These are phyloP conservation scores for Theileria luwenshuni DNA, from an alignment of 169 alveolate genomes.

Conservation along the genomic window DNA sequence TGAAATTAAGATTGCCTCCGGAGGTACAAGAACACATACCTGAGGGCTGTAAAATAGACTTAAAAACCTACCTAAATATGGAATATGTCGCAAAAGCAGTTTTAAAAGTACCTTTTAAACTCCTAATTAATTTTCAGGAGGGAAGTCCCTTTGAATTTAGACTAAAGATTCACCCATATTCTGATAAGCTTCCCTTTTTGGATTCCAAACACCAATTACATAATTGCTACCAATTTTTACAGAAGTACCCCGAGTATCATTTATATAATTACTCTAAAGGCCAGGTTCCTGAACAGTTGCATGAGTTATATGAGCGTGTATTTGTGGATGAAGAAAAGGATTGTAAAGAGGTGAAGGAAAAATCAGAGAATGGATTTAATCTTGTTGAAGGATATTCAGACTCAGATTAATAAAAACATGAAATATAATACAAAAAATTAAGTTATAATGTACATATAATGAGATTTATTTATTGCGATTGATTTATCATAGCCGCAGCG, in stretches of 20 bases:
- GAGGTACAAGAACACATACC: conserved; percentile 25
- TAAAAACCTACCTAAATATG: conserved; percentile 33
- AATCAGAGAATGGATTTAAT: not conserved
- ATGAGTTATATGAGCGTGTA: conserved; percentile 1
- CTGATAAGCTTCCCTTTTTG: conserved; percentile 41
- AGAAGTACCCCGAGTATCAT: conserved; percentile 14
- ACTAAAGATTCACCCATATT: conserved; percentile 39
- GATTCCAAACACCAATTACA: conserved; percentile 38
- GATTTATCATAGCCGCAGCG: conserved; percentile 80
- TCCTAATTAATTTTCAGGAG: conserved; percentile 16
- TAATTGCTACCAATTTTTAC: conserved; percentile 26
- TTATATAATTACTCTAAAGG: not conserved
- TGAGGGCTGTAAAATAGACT: conserved; percentile 23
- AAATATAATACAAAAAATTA: conserved; percentile 6
- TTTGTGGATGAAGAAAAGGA: not conserved
- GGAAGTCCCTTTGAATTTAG: conserved; percentile 56
- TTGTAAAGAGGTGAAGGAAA: not conserved
- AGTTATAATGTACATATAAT: conserved; percentile 2
- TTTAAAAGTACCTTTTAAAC: conserved; percentile 18
- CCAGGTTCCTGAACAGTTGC: conserved; percentile 3
- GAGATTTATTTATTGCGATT: too few species aligned
- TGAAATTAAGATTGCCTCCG: conserved; percentile 17
- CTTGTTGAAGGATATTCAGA: conserved; percentile 54
- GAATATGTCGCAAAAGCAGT: conserved; percentile 48
- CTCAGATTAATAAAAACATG: conserved; percentile 25